Evolutionary conservation across 192 early-diverging fungal genomes (phyloP).

Genomic region (Coemansia sp.): DNA sequence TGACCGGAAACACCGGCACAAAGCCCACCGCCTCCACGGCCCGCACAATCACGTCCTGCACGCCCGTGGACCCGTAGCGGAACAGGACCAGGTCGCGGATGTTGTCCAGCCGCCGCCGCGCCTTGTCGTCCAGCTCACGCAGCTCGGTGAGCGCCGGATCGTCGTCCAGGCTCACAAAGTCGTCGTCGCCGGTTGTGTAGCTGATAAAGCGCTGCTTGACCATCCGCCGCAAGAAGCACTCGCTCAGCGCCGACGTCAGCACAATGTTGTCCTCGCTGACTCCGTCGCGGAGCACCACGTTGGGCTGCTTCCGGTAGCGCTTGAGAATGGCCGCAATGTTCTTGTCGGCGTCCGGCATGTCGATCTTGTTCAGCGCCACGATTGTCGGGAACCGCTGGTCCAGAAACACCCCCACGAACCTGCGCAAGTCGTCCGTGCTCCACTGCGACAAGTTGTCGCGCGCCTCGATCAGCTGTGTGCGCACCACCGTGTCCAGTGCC

Average conservation of each 20-base stretch:
- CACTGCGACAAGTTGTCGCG: slow-evolving; percentile 56
- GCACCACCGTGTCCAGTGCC: slow-evolving; percentile 19
- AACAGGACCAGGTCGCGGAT: slow-evolving; percentile 78
- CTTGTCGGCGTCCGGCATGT: slow-evolving; percentile 77
- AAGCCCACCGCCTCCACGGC: slow-evolving; percentile 66
- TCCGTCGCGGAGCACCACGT: slow-evolving; percentile 12
- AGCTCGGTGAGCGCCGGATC: slow-evolving; percentile 10
- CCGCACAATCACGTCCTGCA: slow-evolving; percentile 64
- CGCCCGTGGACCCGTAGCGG: slow-evolving; percentile 80
- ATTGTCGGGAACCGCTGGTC: slow-evolving; percentile 79
- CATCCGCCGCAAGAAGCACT: slow-evolving; percentile 64
- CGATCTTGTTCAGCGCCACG: slow-evolving; percentile 84
- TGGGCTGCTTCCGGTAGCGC: slow-evolving; percentile 52
- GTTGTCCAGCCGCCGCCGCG: slow-evolving; percentile 55
- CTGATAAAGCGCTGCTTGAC: slow-evolving; percentile 57
- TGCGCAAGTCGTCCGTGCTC: slow-evolving; percentile 58
- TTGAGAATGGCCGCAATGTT: slow-evolving; percentile 75
- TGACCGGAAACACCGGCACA: slow-evolving; percentile 74
- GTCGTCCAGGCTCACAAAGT: slow-evolving; percentile 53
- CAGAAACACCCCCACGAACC: slow-evolving; percentile 67
- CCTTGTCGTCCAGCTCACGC: slow-evolving; percentile 59
- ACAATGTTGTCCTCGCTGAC: slow-evolving; percentile 55
- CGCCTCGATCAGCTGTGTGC: not conserved
- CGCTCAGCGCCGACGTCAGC: slow-evolving; percentile 63
- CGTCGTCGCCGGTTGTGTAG: slow-evolving; percentile 60